phyloP scores from a whole-genome alignment of 495 filamentous ascomycete genomes.

The Trichoderma reesei region DNA sequence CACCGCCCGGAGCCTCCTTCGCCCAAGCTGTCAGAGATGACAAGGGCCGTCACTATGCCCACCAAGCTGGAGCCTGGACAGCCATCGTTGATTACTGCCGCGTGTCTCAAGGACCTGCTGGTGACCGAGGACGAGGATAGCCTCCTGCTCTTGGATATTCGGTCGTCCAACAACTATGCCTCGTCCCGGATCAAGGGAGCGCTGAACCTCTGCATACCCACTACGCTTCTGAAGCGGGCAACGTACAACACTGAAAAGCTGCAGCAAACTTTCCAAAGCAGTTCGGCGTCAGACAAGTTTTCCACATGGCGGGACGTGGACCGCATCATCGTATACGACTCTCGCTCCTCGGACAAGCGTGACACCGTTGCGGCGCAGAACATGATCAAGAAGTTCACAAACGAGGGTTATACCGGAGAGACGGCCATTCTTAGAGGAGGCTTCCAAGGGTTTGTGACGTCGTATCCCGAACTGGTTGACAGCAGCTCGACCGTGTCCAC shows the following conservation, averaged over 20 bases:
- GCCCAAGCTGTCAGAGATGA: constrained; percentile 11
- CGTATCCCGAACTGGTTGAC: constrained; percentile 41
- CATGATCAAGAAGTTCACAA: constrained; percentile 83
- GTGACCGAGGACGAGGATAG: constrained; percentile 41
- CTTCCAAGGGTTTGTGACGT: constrained; percentile 39
- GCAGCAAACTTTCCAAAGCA: constrained; percentile 73
- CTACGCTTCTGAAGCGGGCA: constrained; percentile 80
- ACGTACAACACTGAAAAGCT: constrained; percentile 90
- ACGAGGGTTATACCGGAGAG: constrained; percentile 70
- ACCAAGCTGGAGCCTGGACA: constrained; percentile 33
- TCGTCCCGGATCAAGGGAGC: constrained; percentile 65
- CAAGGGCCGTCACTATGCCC: constrained; percentile 49
- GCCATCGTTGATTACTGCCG: constrained; percentile 50
- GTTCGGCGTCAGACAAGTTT: constrained; percentile 64
- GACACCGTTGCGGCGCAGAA: constrained; percentile 71
- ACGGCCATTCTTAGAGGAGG: constrained; percentile 60
- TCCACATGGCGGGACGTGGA: constrained; percentile 61
- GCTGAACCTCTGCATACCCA: constrained; percentile 90
- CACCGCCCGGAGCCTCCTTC: constrained; percentile 23
- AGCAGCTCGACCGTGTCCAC: constrained; percentile 27
- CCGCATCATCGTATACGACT: constrained; percentile 82
- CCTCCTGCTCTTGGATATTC: constrained; percentile 74
- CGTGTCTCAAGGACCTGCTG: constrained; percentile 59
- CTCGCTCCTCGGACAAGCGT: constrained; percentile 59
- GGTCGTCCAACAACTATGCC: constrained; percentile 74